phyloP scores from a whole-genome alignment of 306 rosid genomes.

The Malus domestica region DNA sequence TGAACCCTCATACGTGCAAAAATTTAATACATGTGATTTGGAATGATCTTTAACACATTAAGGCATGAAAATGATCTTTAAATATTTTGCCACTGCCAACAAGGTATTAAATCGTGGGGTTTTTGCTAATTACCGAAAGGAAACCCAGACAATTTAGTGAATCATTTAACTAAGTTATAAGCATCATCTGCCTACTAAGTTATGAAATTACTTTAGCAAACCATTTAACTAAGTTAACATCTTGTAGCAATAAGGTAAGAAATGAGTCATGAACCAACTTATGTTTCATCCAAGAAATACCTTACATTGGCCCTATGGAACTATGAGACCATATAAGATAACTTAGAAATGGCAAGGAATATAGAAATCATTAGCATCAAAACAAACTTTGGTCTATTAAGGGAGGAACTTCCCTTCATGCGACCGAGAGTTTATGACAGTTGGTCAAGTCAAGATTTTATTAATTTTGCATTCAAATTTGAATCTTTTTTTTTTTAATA shows the following conservation, averaged over 20 bases:
- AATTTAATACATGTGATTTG: background rate
- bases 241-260: background rate
- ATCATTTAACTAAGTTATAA: too few species aligned
- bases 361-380: background rate
- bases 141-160: background rate
- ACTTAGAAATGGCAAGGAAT: background rate
- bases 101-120: background rate
- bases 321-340: background rate
- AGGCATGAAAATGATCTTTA: background rate
- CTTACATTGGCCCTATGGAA: background rate
- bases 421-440: background rate
- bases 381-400: background rate
- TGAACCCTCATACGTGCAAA: background rate
- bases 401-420: background rate
- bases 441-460: background rate
- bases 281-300: background rate
- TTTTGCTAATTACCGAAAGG: background rate
- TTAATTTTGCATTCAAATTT: too few species aligned
- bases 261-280: background rate
- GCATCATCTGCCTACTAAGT: background rate
- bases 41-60: background rate
- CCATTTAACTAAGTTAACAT: background rate
- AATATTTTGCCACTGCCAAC: background rate
- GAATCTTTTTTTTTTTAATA: background rate
- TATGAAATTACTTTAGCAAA: background rate